Percentiles rank a stretch among this genome's conserved stretches.
Evolutionary conservation across 768 basidiomycete genomes (phyloP).

Genomic region (Astraeus odoratus): DNA sequence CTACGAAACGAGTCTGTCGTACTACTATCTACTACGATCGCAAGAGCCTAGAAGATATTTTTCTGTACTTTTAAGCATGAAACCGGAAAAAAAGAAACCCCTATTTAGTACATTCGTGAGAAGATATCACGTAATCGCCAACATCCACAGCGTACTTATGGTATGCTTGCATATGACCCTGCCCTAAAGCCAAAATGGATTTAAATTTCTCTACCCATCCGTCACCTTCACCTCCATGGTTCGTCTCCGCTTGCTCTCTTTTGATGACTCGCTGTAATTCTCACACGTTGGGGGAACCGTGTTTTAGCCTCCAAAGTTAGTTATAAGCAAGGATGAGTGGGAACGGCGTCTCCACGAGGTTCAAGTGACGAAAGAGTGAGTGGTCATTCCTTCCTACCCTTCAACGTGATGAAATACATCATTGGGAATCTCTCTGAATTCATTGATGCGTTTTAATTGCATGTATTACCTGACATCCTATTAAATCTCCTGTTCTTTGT

Average conservation of each 20-base stretch:
- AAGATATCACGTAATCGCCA: background rate
- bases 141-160: too few relatives aligned
- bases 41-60: too few relatives aligned
- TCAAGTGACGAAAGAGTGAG: constrained; percentile 85
- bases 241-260: constrained; percentile 10
- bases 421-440: constrained; percentile 99
- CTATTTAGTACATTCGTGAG: too few relatives aligned
- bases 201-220: constrained; percentile 26
- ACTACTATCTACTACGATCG: too few relatives aligned
- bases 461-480: constrained; percentile 81
- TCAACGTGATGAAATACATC: constrained; percentile 53
- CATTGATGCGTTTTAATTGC: constrained; percentile 66
- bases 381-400: constrained; percentile 21
- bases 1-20: too few relatives aligned
- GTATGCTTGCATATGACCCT: constrained; percentile 14
- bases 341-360: constrained; percentile 77
- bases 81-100: too few relatives aligned
- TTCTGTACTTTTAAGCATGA: too few relatives aligned
- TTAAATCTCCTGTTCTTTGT: constrained; percentile 21
- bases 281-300: background rate
- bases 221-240: constrained; percentile 26
- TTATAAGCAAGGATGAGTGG: constrained; percentile 81
- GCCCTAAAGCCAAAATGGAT: constrained; percentile 32
- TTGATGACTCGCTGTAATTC: background rate
- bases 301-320: constrained; percentile 42